Percentiles rank a stretch among this genome's conserved stretches.
Conservation (phyloP, 768 basidiomycete genomes). For the Russula lepida region DNA sequence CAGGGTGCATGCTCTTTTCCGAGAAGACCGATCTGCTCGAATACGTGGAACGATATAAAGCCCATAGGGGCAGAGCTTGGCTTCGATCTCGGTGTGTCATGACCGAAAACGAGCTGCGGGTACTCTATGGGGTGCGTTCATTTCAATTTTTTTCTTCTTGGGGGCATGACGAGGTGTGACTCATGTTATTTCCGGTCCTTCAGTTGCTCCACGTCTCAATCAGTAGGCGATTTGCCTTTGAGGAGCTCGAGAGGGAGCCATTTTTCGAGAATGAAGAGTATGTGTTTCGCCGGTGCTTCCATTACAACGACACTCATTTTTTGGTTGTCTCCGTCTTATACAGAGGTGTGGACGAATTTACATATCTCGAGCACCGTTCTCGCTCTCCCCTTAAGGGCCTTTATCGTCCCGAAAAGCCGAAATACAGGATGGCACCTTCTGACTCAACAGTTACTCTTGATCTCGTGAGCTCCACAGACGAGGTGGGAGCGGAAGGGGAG, state of each 20-base stretch:
- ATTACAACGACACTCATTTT: not conserved
- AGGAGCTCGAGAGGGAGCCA: slow-evolving; percentile 15
- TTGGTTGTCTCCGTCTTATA: not conserved
- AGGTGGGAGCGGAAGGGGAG: not conserved
- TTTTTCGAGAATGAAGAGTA: slow-evolving; percentile 20
- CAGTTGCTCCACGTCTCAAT: slow-evolving; percentile 16
- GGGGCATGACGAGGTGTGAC: not conserved
- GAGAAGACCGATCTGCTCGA: slow-evolving; percentile 17
- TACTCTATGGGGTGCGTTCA: slow-evolving; percentile 17
- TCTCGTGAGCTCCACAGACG: slow-evolving; percentile 16
- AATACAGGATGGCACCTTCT: slow-evolving; percentile 10
- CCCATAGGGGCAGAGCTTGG: slow-evolving; percentile 11
- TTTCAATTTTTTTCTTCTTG: not conserved
- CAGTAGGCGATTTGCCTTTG: slow-evolving; percentile 16
- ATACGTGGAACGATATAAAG: slow-evolving; percentile 13
- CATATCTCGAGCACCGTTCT: slow-evolving; percentile 14
- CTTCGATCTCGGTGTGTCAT: slow-evolving; percentile 10
- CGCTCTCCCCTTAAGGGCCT: slow-evolving; percentile 8
- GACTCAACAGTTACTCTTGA: slow-evolving; percentile 6
- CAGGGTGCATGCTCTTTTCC: slow-evolving; percentile 16
- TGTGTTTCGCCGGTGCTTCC: not conserved
- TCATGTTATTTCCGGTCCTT: not conserved
- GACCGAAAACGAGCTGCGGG: slow-evolving; percentile 10
- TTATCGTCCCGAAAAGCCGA: slow-evolving; percentile 20
- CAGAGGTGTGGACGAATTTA: slow-evolving; percentile 17